These are phyloP conservation scores for Phytomonas serpens DNA, from an alignment of 208 protist genomes.

Conservation along the genomic window DNA sequence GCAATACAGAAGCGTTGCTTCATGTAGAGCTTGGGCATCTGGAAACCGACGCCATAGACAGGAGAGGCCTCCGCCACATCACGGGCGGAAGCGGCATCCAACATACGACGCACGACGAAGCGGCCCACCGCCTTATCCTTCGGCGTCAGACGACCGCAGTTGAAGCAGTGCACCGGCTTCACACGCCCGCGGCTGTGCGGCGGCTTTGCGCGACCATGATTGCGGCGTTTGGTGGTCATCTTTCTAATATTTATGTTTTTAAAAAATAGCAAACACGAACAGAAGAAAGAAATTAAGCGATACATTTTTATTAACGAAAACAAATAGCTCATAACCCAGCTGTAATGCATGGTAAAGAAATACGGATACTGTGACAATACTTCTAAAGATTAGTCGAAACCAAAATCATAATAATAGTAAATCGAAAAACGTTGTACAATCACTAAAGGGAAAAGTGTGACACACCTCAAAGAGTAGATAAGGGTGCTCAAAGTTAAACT, in stretches of 20 bases:
- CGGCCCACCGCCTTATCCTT: slow-evolving; percentile 98
- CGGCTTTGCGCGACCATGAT: slow-evolving; percentile 89
- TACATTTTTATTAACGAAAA: not conserved
- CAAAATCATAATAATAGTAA: no score
- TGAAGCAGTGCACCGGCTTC: slow-evolving; percentile 91
- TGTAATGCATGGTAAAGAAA: not conserved
- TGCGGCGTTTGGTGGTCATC: slow-evolving; percentile 93
- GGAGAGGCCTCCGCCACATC: slow-evolving; percentile 96
- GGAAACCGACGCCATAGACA: slow-evolving; percentile 87
- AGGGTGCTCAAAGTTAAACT: no score
- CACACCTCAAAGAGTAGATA: no score
- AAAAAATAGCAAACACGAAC: slow-evolving; percentile 2
- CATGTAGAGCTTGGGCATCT: slow-evolving; percentile 98
- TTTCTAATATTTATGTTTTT: slow-evolving; percentile 5
- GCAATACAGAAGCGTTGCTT: slow-evolving; percentile 99
- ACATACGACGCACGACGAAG: slow-evolving; percentile 98
- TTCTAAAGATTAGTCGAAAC: not conserved
- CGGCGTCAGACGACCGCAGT: slow-evolving; percentile 85
- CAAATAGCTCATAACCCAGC: not conserved
- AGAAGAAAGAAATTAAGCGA: not conserved
- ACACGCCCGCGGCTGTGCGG: slow-evolving; percentile 86
- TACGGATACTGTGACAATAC: not conserved
- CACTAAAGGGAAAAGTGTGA: no score
- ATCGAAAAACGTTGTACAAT: no score
- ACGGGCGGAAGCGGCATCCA: slow-evolving; percentile 95